A percentile compares a stretch with the other conserved stretches of the same genome.
These are phyloP conservation scores for Quercus phellos DNA, from an alignment of 331 rosid species.

Conservation along the genomic window DNA sequence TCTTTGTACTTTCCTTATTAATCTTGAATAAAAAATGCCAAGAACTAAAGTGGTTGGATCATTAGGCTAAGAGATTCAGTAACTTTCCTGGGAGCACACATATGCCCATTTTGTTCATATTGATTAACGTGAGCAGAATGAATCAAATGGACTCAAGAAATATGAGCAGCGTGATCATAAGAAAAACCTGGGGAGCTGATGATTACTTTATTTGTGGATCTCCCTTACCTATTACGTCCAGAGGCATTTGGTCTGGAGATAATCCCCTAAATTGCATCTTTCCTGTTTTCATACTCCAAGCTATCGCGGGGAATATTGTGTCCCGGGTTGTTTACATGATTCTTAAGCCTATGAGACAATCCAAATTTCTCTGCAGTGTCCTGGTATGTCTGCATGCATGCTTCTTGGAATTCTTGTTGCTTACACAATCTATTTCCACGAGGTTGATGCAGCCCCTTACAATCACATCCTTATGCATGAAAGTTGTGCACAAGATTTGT, in stretches of 20 bases:
- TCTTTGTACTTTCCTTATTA: too few relatives aligned
- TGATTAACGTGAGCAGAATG: too few relatives aligned
- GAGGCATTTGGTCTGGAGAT: slow-evolving; percentile 33
- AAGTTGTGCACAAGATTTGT: too few relatives aligned
- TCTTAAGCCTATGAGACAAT: slow-evolving; percentile 34
- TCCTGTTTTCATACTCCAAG: slow-evolving; percentile 34
- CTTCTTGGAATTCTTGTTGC: neutral
- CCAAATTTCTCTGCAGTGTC: slow-evolving; percentile 32
- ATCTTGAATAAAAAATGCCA: too few relatives aligned
- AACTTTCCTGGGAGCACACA: too few relatives aligned
- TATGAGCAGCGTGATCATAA: neutral
- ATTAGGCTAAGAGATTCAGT: too few relatives aligned
- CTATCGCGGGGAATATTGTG: neutral
- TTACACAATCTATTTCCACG: too few relatives aligned
- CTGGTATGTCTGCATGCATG: slow-evolving; percentile 12
- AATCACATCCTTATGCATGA: too few relatives aligned
- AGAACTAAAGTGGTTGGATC: too few relatives aligned
- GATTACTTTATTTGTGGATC: slow-evolving; percentile 12
- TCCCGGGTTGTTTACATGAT: slow-evolving; percentile 15
- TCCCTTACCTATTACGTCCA: neutral
- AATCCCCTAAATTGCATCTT: slow-evolving; percentile 27
- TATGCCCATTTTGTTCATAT: too few relatives aligned
- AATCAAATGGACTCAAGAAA: too few relatives aligned
- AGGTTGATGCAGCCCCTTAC: too few relatives aligned
- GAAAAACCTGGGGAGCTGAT: neutral